These are phyloP conservation scores for Paraphaeosphaeria minitans DNA, from an alignment of 2,329 filamentous ascomycete genomes.

Conservation along the genomic window DNA sequence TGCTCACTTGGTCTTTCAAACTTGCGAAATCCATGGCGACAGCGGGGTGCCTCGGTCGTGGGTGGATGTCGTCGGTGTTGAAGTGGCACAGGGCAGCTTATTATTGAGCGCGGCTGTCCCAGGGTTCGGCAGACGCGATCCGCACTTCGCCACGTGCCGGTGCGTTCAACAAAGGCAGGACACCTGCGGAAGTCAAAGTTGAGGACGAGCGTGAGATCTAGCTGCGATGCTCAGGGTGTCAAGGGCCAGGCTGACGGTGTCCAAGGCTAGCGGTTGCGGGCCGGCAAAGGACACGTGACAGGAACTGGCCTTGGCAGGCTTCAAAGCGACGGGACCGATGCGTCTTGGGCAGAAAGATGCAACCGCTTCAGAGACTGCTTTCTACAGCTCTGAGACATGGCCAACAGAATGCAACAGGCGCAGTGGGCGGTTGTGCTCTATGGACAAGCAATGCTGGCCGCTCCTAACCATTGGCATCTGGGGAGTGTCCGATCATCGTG, in stretches of 20 bases:
- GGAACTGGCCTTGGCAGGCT: background rate
- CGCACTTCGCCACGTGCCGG: slow-evolving; percentile 10
- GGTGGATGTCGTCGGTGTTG: slow-evolving; percentile 11
- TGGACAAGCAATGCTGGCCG: no score
- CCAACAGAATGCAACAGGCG: no score
- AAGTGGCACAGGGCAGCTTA: slow-evolving; percentile 30
- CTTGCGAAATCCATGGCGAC: slow-evolving; percentile 79
- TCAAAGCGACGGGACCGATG: background rate
- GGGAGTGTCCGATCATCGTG: background rate
- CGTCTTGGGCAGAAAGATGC: background rate
- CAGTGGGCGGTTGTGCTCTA: no score
- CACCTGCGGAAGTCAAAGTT: background rate
- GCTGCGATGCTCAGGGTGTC: background rate
- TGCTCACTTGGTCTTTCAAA: slow-evolving; percentile 85
- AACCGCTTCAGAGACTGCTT: background rate
- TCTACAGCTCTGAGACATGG: no score
- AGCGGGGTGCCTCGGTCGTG: slow-evolving; percentile 12
- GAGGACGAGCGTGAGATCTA: background rate
- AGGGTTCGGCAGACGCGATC: slow-evolving; percentile 10
- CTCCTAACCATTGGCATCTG: background rate
- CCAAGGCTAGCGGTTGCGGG: background rate
- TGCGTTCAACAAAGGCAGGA: background rate
- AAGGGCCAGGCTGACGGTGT: background rate
- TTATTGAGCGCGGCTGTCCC: slow-evolving; percentile 21
- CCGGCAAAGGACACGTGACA: background rate